phyloP scores from a whole-genome alignment of 2,329 filamentous ascomycete species.

The Xylaria digitata region DNA sequence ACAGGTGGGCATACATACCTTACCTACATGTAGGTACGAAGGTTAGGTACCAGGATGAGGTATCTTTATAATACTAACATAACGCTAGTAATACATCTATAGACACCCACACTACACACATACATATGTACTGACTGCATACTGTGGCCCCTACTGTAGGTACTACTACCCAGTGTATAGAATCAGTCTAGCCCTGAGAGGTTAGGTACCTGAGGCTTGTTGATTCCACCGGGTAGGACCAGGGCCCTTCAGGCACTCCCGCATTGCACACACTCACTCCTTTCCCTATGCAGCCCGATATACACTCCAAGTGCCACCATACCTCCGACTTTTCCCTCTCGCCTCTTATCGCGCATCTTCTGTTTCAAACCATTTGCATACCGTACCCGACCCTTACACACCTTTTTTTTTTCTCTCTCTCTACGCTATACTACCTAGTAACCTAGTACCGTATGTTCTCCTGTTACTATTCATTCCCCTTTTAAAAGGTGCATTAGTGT shows the following conservation, averaged over 20 bases:
- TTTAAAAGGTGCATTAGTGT: not conserved
- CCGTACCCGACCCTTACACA: not conserved
- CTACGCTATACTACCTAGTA: too few species aligned
- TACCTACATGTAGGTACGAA: too few species aligned
- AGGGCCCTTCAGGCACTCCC: conserved; percentile 24
- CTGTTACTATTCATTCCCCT: not conserved
- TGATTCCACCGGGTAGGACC: not conserved
- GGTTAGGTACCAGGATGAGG: too few species aligned
- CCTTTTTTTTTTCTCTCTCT: not conserved
- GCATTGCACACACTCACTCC: conserved; percentile 19
- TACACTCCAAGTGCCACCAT: not conserved
- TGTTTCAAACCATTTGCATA: conserved; percentile 8
- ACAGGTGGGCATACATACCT: too few species aligned
- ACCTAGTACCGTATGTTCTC: too few species aligned
- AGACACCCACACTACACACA: too few species aligned
- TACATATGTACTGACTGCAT: too few species aligned
- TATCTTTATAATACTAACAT: too few species aligned
- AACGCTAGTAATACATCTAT: too few species aligned
- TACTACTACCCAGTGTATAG: too few species aligned
- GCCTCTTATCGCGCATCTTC: conserved; percentile 7
- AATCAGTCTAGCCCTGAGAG: conserved; percentile 1
- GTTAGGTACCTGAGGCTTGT: conserved; percentile 6
- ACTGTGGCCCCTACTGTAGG: not conserved
- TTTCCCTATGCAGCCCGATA: conserved; percentile 25
- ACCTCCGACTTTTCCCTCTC: conserved; percentile 17